These are phyloP conservation scores for Aureobasidium pullulans DNA, from an alignment of 2,329 filamentous ascomycete genomes.

Conservation along the genomic window DNA sequence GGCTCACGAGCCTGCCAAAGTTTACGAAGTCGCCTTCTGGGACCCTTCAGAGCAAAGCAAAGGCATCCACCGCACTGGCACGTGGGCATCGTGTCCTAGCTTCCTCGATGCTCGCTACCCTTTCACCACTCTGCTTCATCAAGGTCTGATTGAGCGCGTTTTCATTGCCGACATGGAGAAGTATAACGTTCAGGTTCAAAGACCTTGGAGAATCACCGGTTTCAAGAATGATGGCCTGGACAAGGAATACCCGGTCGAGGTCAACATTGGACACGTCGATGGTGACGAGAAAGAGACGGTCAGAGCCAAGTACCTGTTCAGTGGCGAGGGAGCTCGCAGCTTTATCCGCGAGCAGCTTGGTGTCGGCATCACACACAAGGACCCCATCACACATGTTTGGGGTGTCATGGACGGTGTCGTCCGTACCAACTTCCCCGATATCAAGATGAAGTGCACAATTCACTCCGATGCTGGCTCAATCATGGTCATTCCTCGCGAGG, in stretches of 20 bases:
- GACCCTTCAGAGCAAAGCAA: slow-evolving; percentile 45
- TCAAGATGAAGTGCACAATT: slow-evolving; percentile 63
- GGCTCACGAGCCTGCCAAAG: slow-evolving; percentile 77
- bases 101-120: slow-evolving; percentile 64
- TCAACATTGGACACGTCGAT: slow-evolving; percentile 69
- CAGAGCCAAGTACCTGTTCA: slow-evolving; percentile 55
- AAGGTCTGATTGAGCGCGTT: slow-evolving; percentile 55
- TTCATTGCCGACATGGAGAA: slow-evolving; percentile 56
- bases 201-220: slow-evolving; percentile 55
- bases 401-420: slow-evolving; percentile 61
- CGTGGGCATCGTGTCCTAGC: slow-evolving; percentile 79
- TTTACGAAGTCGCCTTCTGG: slow-evolving; percentile 66
- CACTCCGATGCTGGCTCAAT: slow-evolving; percentile 57
- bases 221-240: slow-evolving; percentile 55
- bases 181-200: slow-evolving; percentile 48
- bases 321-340: slow-evolving; percentile 54
- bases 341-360: slow-evolving; percentile 56
- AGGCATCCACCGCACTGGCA: slow-evolving; percentile 54
- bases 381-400: slow-evolving; percentile 58
- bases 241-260: slow-evolving; percentile 70
- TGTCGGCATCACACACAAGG: slow-evolving; percentile 58
- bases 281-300: slow-evolving; percentile 61
- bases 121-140: slow-evolving; percentile 56
- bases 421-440: slow-evolving; percentile 55
- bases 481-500: slow-evolving; percentile 53